Evolutionary conservation across 768 basidiomycete genomes (phyloP).

Genomic region (Boletus rubescentipes): DNA sequence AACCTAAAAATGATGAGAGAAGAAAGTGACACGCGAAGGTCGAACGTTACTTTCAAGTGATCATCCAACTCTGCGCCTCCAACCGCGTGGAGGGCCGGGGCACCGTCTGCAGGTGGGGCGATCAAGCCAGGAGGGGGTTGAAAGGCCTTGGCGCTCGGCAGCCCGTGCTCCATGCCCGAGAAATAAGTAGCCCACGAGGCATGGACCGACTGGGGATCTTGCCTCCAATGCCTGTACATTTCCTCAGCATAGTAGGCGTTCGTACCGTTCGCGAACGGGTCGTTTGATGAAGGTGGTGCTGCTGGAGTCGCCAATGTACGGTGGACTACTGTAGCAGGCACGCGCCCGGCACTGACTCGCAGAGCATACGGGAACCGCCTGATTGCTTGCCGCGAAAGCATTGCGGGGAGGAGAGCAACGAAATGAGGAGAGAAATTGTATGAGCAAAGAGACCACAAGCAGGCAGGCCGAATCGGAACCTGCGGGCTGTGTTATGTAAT

Average conservation of each 20-base stretch:
- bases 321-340: conserved; percentile 17
- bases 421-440: neutral
- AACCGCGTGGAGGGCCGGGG: conserved; percentile 67
- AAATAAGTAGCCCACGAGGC: conserved; percentile 95
- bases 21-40: neutral
- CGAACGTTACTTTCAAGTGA: conserved; percentile 77
- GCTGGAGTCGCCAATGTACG: conserved; percentile 49
- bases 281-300: conserved; percentile 67
- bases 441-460: neutral
- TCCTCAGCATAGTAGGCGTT: conserved; percentile 96
- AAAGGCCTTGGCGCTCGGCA: conserved; percentile 79
- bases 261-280: conserved; percentile 89
- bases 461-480: neutral
- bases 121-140: conserved; percentile 76
- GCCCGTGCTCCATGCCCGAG: conserved; percentile 85
- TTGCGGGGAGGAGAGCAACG: conserved; percentile 12
- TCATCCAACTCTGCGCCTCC: conserved; percentile 83
- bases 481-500: conserved; percentile 15
- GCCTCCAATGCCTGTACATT: conserved; percentile 91
- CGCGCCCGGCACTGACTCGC: conserved; percentile 21
- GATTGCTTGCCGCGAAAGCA: conserved; percentile 40
- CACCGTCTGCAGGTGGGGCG: conserved; percentile 72
- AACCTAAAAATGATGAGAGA: conserved; percentile 50
- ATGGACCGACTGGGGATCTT: conserved; percentile 91
- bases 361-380: conserved; percentile 34